A percentile compares a stretch with the other conserved stretches of the same genome.
These are phyloP conservation scores for Breviolum minutum DNA, from an alignment of 73 alveolate genomes.

Conservation along the genomic window DNA sequence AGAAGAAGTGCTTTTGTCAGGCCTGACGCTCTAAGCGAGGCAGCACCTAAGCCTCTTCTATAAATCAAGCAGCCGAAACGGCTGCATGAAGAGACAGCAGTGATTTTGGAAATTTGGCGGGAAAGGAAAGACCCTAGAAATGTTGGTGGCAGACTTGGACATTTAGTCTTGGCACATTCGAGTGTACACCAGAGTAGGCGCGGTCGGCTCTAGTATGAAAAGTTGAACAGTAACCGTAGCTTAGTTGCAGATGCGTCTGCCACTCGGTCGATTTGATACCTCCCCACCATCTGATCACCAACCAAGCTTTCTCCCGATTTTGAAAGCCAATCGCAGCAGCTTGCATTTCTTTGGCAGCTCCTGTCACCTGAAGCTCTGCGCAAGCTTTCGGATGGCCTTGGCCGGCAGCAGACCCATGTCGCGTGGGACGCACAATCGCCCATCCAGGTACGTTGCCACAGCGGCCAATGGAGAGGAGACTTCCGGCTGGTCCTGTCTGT, in stretches of 20 bases:
- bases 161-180: too few relatives aligned
- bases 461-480: not conserved
- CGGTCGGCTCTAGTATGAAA: too few relatives aligned
- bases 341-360: not conserved
- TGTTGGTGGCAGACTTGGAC: too few relatives aligned
- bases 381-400: conserved; percentile 9
- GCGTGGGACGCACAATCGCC: conserved; percentile 71
- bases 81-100: not conserved
- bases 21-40: conserved; percentile 4
- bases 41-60: not conserved
- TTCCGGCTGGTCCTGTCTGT: not conserved
- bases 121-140: too few relatives aligned
- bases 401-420: conserved; percentile 86
- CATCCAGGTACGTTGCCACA: conserved; percentile 38
- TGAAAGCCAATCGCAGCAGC: not conserved
- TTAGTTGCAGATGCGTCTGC: too few relatives aligned
- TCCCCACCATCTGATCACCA: not conserved
- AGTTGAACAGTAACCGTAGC: too few relatives aligned
- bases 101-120: too few relatives aligned
- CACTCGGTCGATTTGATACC: too few relatives aligned
- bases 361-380: not conserved
- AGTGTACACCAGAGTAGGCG: too few relatives aligned
- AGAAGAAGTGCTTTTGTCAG: not conserved
- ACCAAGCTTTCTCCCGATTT: not conserved
- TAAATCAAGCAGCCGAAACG: not conserved